Base-by-base conservation (phyloP, 1,284 basidiomycete genomes). In the Boletus subluridellus region DNA sequence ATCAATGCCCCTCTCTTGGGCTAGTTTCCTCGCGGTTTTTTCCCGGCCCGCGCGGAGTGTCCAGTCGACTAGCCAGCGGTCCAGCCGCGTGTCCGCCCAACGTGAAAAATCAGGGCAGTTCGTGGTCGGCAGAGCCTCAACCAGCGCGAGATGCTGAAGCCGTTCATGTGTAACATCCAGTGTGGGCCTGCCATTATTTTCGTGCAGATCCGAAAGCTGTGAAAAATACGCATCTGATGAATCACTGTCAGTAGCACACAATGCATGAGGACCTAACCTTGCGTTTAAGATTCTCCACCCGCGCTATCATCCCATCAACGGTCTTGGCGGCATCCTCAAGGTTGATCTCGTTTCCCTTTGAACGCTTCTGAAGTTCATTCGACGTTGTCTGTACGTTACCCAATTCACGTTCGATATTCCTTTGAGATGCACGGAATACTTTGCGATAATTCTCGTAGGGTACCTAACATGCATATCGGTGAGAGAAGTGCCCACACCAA, bases 51-150 rank as follows among this genome's bases (percentile, higher is more conserved):
- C 80, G 32, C 95, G 80, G 44, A 98, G 78, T 48, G 91, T 84
- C 86, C 95, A 96, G 72, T 99, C 96, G 1, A 94, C 88, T 32
- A 99, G 78, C 87, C 95, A 97, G 60, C 96, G 78, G 68, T 95
- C 90, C 10, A 98, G 77, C 34, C 94, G 79, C 42, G 81, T 86
- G 63, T 90, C 86, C 17, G 87, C 84, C 92, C 92, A 96, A 48
- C 84, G 78, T 17, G 79, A 77, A 72, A 86, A 90, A 58, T 86
- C 84, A 8, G 83, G 78, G 55, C 80, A 78, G 55, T 74, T 80
- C 10, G 80, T 73, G 54, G 70, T 77, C 57, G 82, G 78, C 55
- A 87, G 69, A 28, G 74, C 73, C 66, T 92, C 89, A 2, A 92
- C 69, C 21, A 76, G 68, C 24, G 82, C 78, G 37, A 94, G 78